A percentile compares a stretch with the other conserved stretches of the same genome.
Conservation (phyloP, 108 stramenopile species). For the Cyclotella atomus region DNA sequence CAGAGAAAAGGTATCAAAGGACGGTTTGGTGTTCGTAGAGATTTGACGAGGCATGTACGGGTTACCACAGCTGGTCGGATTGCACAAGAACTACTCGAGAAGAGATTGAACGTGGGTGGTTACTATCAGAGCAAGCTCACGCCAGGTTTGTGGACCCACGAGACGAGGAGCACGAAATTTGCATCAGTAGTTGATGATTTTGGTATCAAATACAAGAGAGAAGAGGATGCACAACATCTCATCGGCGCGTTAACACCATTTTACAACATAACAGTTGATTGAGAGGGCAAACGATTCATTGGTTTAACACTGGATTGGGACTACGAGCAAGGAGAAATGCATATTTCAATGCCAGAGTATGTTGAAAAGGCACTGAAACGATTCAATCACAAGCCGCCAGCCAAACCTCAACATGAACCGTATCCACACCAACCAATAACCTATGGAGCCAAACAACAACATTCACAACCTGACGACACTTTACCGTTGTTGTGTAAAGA, state of each 20-base stretch:
- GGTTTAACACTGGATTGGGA: neutral
- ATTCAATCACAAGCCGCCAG: too few relatives aligned
- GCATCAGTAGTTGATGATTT: neutral
- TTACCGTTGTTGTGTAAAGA: too few relatives aligned
- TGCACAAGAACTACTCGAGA: neutral
- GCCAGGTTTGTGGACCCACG: neutral
- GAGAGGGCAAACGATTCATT: neutral
- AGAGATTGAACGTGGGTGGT: neutral
- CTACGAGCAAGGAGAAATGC: neutral
- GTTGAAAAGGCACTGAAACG: too few relatives aligned
- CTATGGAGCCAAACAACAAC: too few relatives aligned
- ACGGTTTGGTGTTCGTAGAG: neutral
- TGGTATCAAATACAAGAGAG: neutral
- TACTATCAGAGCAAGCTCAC: neutral
- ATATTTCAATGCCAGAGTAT: neutral
- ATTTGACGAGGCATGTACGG: neutral
- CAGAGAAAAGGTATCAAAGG: neutral
- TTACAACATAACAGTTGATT: neutral
- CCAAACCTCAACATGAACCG: too few relatives aligned
- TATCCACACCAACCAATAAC: too few relatives aligned
- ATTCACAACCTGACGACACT: too few relatives aligned
- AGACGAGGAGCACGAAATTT: neutral
- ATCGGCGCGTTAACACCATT: neutral
- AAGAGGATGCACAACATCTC: neutral
- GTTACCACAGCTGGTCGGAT: neutral